Evolutionary conservation across 1,284 basidiomycete genomes (phyloP), one percentile per base, ranked within the genome.

Genomic region (Neonothopanus nambi): DNA sequence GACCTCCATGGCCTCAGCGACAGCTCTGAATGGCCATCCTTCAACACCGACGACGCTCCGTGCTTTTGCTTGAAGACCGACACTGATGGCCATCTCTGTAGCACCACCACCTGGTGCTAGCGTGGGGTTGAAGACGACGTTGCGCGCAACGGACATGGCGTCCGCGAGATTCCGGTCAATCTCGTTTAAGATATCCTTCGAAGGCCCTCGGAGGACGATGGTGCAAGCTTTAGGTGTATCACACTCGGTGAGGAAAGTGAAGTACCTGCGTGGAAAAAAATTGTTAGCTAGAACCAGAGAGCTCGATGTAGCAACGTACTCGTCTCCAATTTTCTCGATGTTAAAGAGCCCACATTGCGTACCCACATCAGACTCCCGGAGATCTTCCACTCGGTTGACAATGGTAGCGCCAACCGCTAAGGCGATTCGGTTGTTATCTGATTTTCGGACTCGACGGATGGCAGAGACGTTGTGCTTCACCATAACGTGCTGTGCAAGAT

Each of bases 381-480:
- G 78, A 70, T 99, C 96, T 66, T 99, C 97, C 41, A 97, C 82
- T 23, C 96, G 85, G 76, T 99, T 98, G 59, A 99, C 93, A 68
- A 99, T 98, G 21, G 94, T 98, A 0, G 94, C 95, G 33, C 95
- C 95, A 28, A 93, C 89, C 1, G 95, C 95, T 41, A 97, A 88
- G 0, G 96, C 96, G 62, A 99, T 95, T 54, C 95, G 91, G 76
- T 98, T 99, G 79, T 99, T 98, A 73, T 99, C 96, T 7, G 94
- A 95, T 73, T 99, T 99, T 65, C 96, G 87, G 17, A 99, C 94
- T 15, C 95, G 87, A 48, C 96, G 91, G 59, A 99, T 84, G 43
- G 94, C 93, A 17, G 95, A 93, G 56, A 99, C 85, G 69, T 95
- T 89, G 57, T 91, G 82, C 67, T 94, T 94, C 65, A 89, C 81